Base-by-base conservation (phyloP, 2,329 filamentous ascomycete genomes). In the Colletotrichum sojae region DNA sequence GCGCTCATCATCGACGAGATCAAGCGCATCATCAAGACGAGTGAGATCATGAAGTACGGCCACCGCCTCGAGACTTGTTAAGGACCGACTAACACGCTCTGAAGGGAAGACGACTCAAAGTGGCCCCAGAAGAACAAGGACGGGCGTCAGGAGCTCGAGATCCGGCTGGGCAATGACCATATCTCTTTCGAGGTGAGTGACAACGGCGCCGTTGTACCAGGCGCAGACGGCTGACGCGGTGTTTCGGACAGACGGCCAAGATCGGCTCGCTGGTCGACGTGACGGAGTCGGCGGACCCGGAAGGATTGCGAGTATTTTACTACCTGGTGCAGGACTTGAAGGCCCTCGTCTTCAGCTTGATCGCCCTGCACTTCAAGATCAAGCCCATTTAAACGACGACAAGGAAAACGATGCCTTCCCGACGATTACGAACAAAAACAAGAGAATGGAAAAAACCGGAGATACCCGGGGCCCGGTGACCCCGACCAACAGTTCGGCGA, bases 71-170 rank as follows among this genome's bases (percentile, higher is more conserved):
- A 67, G 68, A 51, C 6, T 18, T 4, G 25, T 6, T 18, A 45
- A 71, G 36, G 48, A 52, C 48, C 54, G 40, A 43, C 66, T 69
- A n/a, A 59, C 52, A 66, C 10, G 20, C 18, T 16, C 43, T 46
- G 55, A 74, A 97, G 94, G 85, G 96, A 99, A 90, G 96, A 99
- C 78, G 96, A 99, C 80, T 93, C 91, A 27, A 98, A 98, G 80
- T 99, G 96, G 96, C 96, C 96, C 0, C 94, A 97, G 81, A 99
- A 98, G 89, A 99, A 99, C 84, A 98, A 98, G 83, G 96, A 99
- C 76, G 96, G 96, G 43, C 90, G 95, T 72, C 96, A 99, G 80
- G 96, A 99, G 83, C 86, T 99, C 55, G 96, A 99, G 81, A 98
- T 99, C 68, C 89, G 95, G 56, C 80, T 99, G 64, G 96, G 95